These are phyloP conservation scores for Coelastrella sp. DNA, from an alignment of 139 green algal species.

Conservation along the genomic window DNA sequence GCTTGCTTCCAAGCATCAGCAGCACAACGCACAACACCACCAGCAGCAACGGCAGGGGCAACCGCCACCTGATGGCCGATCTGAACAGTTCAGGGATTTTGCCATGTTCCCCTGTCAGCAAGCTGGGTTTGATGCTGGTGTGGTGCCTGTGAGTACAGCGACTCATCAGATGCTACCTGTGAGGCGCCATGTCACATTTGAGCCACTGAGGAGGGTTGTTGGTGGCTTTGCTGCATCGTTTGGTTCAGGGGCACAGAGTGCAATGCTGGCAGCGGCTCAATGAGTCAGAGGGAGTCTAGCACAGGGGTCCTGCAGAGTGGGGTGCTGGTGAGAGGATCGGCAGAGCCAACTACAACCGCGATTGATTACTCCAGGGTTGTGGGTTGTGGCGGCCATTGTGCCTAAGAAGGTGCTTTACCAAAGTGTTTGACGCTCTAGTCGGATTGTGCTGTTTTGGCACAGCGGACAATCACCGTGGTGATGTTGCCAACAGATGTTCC, in stretches of 20 bases:
- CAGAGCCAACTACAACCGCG: too few relatives aligned
- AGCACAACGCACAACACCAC: background rate
- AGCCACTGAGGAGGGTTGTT: slow-evolving; percentile 23
- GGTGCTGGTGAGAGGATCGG: too few relatives aligned
- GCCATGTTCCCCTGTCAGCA: background rate
- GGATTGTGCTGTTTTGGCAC: too few relatives aligned
- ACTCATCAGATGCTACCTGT: background rate
- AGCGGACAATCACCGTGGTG: too few relatives aligned
- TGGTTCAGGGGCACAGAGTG: background rate
- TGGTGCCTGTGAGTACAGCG: background rate
- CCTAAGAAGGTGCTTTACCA: too few relatives aligned
- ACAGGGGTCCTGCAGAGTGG: too few relatives aligned
- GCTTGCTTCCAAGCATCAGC: background rate
- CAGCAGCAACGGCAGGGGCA: background rate
- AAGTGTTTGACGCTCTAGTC: too few relatives aligned
- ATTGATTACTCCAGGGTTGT: too few relatives aligned
- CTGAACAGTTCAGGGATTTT: background rate
- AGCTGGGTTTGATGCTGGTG: background rate
- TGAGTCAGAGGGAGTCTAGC: background rate
- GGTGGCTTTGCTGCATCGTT: slow-evolving; percentile 33
- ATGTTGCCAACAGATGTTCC: too few relatives aligned
- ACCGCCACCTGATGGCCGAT: too few relatives aligned
- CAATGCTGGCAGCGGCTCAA: background rate
- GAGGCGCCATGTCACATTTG: background rate
- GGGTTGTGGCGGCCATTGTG: too few relatives aligned